Conservation (phyloP, 768 basidiomycete genomes). For the Calvatia gigantea region DNA sequence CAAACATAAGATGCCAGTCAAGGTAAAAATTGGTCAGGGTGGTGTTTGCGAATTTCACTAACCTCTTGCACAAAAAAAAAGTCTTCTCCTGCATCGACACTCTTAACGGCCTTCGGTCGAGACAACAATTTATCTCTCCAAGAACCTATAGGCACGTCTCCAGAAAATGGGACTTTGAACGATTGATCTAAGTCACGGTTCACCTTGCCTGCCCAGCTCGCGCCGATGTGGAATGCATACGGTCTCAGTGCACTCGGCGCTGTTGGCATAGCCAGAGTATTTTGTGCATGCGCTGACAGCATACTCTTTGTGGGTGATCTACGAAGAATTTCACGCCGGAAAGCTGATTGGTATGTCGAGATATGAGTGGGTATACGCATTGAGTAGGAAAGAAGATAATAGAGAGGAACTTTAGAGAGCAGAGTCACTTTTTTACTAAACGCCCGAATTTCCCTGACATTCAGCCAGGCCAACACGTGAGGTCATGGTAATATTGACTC, state of each 20-base stretch:
- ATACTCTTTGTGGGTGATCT: background rate
- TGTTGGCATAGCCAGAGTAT: constrained; percentile 4
- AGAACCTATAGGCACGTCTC: constrained; percentile 52
- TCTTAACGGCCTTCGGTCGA: constrained; percentile 35
- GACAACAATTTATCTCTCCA: constrained; percentile 70
- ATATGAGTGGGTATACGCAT: constrained; percentile 10
- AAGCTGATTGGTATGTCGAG: background rate
- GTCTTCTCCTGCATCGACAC: constrained; percentile 43
- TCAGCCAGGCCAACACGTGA: constrained; percentile 9
- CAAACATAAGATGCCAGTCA: background rate
- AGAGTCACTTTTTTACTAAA: background rate
- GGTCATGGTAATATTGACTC: background rate
- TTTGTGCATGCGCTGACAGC: background rate
- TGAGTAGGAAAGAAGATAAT: background rate
- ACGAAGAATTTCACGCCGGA: constrained; percentile 13
- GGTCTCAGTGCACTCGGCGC: constrained; percentile 29
- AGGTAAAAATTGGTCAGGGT: background rate
- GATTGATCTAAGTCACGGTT: constrained; percentile 29
- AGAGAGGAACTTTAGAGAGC: background rate
- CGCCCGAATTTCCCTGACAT: background rate
- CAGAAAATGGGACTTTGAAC: constrained; percentile 49
- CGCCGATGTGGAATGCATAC: constrained; percentile 73
- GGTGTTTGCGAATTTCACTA: constrained; percentile 19
- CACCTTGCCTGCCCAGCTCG: constrained; percentile 78
- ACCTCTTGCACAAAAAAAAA: constrained; percentile 67